Percentiles rank a stretch among this genome's conserved stretches.
Conservation (phyloP, 2,329 filamentous ascomycete species). For the Chrysoporthe austroafricana region DNA sequence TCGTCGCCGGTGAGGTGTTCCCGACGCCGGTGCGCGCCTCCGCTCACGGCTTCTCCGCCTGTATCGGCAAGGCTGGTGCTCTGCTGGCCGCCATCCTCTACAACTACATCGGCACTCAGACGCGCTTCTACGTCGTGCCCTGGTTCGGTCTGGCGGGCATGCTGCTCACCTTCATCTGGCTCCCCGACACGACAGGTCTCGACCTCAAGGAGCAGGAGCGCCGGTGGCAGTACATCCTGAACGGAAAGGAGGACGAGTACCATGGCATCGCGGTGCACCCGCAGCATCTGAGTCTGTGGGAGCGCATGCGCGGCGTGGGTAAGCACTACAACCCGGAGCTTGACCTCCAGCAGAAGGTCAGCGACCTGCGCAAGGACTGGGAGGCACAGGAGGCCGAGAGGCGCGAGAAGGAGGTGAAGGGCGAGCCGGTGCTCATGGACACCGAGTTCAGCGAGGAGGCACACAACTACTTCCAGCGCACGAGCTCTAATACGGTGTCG, state of each 20-base stretch:
- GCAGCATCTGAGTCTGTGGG: conserved; percentile 85
- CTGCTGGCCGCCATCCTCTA: conserved; percentile 86
- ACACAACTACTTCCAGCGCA: conserved; percentile 56
- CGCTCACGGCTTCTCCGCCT: conserved; percentile 93
- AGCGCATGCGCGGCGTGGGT: conserved; percentile 75
- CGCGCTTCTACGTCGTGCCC: conserved; percentile 88
- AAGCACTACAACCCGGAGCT: conserved; percentile 82
- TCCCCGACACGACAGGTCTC: conserved; percentile 95
- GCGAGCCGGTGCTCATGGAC: conserved; percentile 40
- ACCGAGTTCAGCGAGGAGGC: conserved; percentile 58
- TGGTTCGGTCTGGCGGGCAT: conserved; percentile 94
- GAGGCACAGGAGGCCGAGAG: conserved; percentile 53
- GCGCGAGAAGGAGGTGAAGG: conserved; percentile 53
- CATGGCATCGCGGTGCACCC: conserved; percentile 93
- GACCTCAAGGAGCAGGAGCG: conserved; percentile 98
- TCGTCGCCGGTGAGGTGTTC: conserved; percentile 95
- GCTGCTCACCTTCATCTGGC: conserved; percentile 79
- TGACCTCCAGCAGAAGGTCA: conserved; percentile 83
- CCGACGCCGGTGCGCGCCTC: conserved; percentile 91
- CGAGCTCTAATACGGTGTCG: conserved; percentile 29
- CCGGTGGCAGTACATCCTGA: conserved; percentile 84
- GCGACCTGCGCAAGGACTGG: conserved; percentile 75
- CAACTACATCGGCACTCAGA: conserved; percentile 87
- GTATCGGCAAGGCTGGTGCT: conserved; percentile 85
- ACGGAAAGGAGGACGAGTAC: conserved; percentile 79